Base-by-base conservation (phyloP, 108 stramenopile genomes). In the Conticribra guillardii region DNA sequence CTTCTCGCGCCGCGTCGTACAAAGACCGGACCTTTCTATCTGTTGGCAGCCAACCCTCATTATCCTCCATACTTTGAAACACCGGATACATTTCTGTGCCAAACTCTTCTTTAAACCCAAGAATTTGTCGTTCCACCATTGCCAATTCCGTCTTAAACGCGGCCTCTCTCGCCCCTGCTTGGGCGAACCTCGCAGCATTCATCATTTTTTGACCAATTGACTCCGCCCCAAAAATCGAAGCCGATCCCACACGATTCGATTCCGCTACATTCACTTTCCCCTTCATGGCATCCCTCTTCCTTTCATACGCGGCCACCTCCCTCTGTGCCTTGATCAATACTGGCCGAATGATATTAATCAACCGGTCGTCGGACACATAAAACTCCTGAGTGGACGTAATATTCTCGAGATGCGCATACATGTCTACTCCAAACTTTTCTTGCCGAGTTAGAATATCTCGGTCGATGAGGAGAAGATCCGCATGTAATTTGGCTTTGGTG, bases 401-500 rank as follows among this genome's bases (percentile, higher is more conserved):
- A 8, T 88, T 85, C 32, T 81, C 67, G 17, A 94, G 52, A 56
- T 90, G 82, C 28, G 85, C 86, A 69, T 90, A 94, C 85, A 94
- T 74, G 57, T 90, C 86, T 23, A 90, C 79, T 11, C 93, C 93
- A 73, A 94, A 92, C 28, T 74, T 71, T 59, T 88, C 71, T 72
- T 90, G 76, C 3, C 90, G 84, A 16, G 72, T 41, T 8, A 48
- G 53, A 29, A 90, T 83, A n/a, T 90, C 85, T 0, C 89, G 85
- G 49, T 94, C 90, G 34, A 87, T 69, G 68, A 91, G 60, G 60
- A 89, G 57, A 15, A 94, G 53, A 52, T 94, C 93, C n/a, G 87
- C 70, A n/a, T 72, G 75, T 3, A 91, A 63, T 71, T 91, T 91
- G 55, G 83, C 82, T 54, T 83, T 82, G n/a, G 71, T 61, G 28